Base-by-base conservation (phyloP, 1,284 basidiomycete genomes). In the Melampsora americana region DNA sequence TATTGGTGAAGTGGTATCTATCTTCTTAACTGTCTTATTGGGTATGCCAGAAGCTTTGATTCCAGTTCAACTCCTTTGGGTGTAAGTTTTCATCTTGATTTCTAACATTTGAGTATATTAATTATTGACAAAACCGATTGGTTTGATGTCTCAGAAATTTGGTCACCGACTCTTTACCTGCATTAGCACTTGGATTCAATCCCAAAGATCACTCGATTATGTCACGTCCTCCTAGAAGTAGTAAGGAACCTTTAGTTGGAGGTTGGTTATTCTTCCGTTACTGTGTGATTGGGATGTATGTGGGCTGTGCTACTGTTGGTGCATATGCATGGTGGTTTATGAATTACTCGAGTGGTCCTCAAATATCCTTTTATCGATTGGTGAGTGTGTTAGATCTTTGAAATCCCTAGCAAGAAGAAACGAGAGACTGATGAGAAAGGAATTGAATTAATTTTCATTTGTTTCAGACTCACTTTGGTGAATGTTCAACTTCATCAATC, bases 241-340 rank as follows among this genome's bases (percentile, higher is more conserved):
- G 90, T 79, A 89, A 89, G 68, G 96, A 98, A 82, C 93, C 95
- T 0, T 87, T 99, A 50, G 89, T 99, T 60, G 90, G 91, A 68
- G 89, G 88, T 79, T 98, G 95, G 95, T 84, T 99, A 65, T 97
- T 99, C 86, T 89, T 97, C 86, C 88, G 95, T 60, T 99, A 98
- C 84, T 85, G 97, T 86, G 87, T 97, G 75, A 89, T 99, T 78
- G 96, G 95, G 7, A 87, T 87, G 59, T 99, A 98, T 81, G 95
- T 99, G 72, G 95, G 96, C 53, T 89, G 88, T 67, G 95, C 94
- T 0, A 98, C 96, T 11, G 95, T 98, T 59, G 93, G 91, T 79
- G 95, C 95, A 62, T 97, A 97, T 82, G 94, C 93, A 0, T 99
- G 95, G 95, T 98, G 95, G 95, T 99, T 98, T 86, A 86, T 96